Evolutionary conservation across 2,329 filamentous ascomycete genomes (phyloP), one percentile per base, ranked within the genome.

Genomic region (Cordyceps militaris): DNA sequence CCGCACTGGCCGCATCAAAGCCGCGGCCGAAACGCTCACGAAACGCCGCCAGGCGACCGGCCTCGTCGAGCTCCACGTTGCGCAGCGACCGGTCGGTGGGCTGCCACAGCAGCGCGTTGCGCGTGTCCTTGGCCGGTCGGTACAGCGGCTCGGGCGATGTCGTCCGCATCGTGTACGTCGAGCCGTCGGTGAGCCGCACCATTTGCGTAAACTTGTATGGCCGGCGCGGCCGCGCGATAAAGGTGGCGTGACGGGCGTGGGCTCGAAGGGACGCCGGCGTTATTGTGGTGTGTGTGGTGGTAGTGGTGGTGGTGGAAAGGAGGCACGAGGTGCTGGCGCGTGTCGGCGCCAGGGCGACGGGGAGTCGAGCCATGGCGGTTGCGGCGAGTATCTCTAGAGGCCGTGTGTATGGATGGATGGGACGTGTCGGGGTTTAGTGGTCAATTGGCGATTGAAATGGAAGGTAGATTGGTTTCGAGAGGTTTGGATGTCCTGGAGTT

Each of bases 181-280:
- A 89, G 65, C 94, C 94, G 77, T 99, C 94, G 42, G 88, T 90
- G 63, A 97, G 87, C 56, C 91, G 92, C 64, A 99, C 80, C 60
- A 99, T 83, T 75, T 99, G 94, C n/a, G 93, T 97, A 79, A 97
- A 97, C 64, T 87, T 90, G 80, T 97, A 97, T 43, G 94, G 93
- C 6, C 92, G 85, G 68, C 91, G 88, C n/a, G 91, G 91, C 16
- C 94, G 90, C 61, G 82, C 82, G 69, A 97, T 83, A 62, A 96
- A 88, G 24, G 89, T 91, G 54, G 94, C 94, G 70, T 91, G 84
- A 60, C 91, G 87, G 69, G 85, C 79, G 76, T 92, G 88, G 51
- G 60, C 73, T 74, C 72, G 64, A 63, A 44, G 70, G 5, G 57
- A 59, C 24, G 64, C 57, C n/a, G 68, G 61, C 60, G 66, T 62